Conservation (phyloP, 192 early-diverging fungal genomes). For the Gigaspora rosea region DNA sequence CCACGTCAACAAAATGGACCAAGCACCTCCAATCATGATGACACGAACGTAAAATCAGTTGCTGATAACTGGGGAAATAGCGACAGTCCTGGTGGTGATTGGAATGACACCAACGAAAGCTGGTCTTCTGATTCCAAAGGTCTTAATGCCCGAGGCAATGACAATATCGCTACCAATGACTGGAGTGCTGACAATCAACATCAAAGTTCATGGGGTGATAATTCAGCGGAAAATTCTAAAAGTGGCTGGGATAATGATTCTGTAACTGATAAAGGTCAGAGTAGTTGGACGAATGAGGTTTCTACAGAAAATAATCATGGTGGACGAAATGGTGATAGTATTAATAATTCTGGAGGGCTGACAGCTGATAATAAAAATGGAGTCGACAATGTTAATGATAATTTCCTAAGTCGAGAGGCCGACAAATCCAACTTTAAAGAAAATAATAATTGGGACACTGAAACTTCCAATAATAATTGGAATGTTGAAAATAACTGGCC, state of each 20-base stretch:
- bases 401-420: background rate
- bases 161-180: background rate
- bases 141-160: background rate
- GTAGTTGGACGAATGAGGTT: background rate
- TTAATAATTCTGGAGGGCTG: background rate
- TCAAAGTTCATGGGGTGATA: background rate
- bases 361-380: background rate
- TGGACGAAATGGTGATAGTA: constrained; percentile 1
- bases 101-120: constrained; percentile 2
- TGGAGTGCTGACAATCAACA: constrained; percentile 13
- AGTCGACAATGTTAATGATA: background rate
- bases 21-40: background rate
- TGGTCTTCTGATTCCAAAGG: background rate
- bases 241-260: background rate
- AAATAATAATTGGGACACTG: constrained; percentile 23
- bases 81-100: background rate
- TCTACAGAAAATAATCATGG: background rate
- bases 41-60: background rate
- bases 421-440: constrained; percentile 14
- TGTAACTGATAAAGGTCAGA: constrained; percentile 4
- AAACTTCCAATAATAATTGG: constrained; percentile 9
- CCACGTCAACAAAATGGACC: constrained; percentile 36
- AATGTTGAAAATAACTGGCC: constrained; percentile 12
- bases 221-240: constrained; percentile 10
- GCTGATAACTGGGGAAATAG: constrained; percentile 5